These are phyloP conservation scores for Chlorella sp. DNA, from an alignment of 139 green algal genomes.

Conservation along the genomic window DNA sequence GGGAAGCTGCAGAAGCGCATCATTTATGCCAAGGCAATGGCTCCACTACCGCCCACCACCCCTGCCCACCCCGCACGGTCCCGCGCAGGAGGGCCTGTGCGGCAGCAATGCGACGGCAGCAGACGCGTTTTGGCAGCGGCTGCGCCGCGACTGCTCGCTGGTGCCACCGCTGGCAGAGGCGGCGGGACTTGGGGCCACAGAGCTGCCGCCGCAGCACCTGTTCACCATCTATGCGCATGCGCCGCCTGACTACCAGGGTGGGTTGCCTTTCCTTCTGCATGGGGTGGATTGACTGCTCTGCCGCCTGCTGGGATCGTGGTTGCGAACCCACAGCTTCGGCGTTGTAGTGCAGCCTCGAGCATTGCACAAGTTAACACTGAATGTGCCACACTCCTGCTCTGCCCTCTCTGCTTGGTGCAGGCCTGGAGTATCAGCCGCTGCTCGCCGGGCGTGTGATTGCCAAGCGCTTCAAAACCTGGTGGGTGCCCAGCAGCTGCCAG, in stretches of 20 bases:
- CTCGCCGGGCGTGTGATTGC: slow-evolving; percentile 8
- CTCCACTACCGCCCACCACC: too few species aligned
- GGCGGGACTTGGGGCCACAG: not conserved
- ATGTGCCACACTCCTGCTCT: not conserved
- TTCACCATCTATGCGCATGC: slow-evolving; percentile 51
- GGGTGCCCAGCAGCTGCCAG: too few species aligned
- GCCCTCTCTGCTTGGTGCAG: not conserved
- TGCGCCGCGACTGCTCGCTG: not conserved
- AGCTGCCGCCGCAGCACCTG: slow-evolving; percentile 6
- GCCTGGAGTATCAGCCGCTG: slow-evolving; percentile 25
- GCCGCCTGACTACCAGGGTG: slow-evolving; percentile 32
- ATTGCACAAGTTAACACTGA: too few species aligned
- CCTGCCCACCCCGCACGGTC: too few species aligned
- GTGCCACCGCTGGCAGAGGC: not conserved
- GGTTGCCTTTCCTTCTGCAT: too few species aligned
- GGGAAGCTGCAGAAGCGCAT: too few species aligned
- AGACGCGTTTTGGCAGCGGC: not conserved
- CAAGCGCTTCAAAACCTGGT: not conserved
- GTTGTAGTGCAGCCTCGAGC: too few species aligned
- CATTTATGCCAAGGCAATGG: too few species aligned
- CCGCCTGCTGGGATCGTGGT: not conserved
- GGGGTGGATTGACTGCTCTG: too few species aligned
- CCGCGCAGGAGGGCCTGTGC: not conserved
- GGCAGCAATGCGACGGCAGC: not conserved
- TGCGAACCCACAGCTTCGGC: too few species aligned